These are phyloP conservation scores for Aspergillus sergii DNA, from an alignment of 2,329 filamentous ascomycete species.

Conservation along the genomic window DNA sequence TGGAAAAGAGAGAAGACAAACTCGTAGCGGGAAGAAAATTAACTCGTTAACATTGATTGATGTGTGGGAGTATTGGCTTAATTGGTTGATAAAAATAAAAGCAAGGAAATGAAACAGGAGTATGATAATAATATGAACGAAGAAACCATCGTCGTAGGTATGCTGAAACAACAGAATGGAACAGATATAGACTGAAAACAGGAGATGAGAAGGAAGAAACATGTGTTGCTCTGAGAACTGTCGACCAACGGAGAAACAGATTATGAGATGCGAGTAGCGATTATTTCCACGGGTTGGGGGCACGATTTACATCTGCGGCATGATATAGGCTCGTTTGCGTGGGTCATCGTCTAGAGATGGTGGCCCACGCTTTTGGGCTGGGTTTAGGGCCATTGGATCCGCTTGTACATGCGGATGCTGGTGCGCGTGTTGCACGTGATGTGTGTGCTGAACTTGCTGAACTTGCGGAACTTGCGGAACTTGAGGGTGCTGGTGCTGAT, in stretches of 20 bases:
- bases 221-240: not conserved
- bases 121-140: not conserved
- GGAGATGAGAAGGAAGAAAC: not conserved
- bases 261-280: not conserved
- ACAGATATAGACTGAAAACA: not conserved
- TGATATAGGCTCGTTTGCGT: conserved; percentile 24
- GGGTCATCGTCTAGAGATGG: conserved; percentile 22
- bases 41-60: conserved; percentile 1
- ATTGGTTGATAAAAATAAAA: not conserved
- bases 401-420: conserved; percentile 4
- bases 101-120: not conserved
- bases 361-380: conserved; percentile 20
- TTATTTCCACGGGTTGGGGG: not conserved
- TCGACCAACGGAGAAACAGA: not conserved
- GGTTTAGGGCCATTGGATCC: conserved; percentile 23
- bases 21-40: not conserved
- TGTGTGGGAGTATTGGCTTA: not conserved
- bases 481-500: conserved; percentile 17
- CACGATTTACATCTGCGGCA: conserved; percentile 20
- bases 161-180: not conserved
- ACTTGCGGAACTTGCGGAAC: conserved; percentile 7
- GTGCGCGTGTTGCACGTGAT: not conserved
- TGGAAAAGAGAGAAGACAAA: not conserved
- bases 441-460: conserved; percentile 4
- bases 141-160: not conserved